Conservation (phyloP, 163 green algal species). For the Chloroidium sp. region DNA sequence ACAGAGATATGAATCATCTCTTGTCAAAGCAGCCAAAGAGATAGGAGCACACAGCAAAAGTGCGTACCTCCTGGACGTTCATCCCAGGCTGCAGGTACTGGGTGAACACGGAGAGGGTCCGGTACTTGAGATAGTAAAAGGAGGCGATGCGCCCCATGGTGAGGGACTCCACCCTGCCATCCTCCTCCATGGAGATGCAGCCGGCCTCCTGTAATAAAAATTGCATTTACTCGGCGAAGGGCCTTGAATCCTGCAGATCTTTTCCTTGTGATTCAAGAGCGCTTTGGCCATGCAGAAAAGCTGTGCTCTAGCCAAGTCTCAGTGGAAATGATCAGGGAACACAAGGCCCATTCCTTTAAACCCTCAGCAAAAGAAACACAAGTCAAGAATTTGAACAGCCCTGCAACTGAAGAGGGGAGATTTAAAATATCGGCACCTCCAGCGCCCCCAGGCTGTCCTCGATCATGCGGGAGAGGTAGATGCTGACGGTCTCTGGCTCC, state of each 20-base stretch:
- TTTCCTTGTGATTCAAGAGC: no score
- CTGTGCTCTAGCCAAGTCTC: no score
- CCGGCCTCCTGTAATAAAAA: constrained; percentile 38
- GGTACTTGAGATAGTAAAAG: constrained; percentile 92
- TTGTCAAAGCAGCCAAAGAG: no score
- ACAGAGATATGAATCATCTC: no score
- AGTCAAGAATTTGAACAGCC: no score
- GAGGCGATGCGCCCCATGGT: constrained; percentile 70
- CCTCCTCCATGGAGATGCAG: constrained; percentile 63
- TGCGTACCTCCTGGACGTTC: constrained; percentile 10
- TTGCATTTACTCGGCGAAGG: no score
- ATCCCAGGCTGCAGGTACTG: constrained; percentile 44
- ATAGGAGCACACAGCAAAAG: no score
- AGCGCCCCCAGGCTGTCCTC: constrained; percentile 58
- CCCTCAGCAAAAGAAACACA: no score
- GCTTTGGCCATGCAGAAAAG: no score
- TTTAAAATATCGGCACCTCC: constrained; percentile 22
- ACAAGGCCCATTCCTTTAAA: no score
- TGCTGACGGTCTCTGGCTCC: constrained; percentile 52
- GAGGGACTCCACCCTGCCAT: constrained; percentile 38
- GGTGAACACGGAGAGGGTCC: constrained; percentile 75
- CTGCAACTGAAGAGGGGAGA: background rate
- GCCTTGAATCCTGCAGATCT: no score
- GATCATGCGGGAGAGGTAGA: constrained; percentile 69
- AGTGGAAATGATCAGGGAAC: no score